Conservation (phyloP, 2,329 filamentous ascomycete species). For the Xylaria sp. region DNA sequence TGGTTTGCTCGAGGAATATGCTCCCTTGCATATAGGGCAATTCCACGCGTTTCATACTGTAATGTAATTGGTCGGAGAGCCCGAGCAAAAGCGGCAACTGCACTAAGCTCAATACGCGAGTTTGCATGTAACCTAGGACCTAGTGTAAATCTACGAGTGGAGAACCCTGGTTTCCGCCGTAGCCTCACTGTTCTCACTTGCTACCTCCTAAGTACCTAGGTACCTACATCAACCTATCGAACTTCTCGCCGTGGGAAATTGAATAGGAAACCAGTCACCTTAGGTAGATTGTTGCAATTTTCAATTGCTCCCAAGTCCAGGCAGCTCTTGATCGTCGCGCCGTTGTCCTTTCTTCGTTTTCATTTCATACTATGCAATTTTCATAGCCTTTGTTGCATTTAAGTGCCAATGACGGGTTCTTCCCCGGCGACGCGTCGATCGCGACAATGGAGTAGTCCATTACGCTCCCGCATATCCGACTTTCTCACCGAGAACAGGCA, state of each 20-base stretch:
- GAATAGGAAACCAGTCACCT: background rate
- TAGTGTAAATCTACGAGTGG: too few relatives aligned
- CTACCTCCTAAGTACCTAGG: background rate
- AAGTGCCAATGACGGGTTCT: conserved; percentile 56
- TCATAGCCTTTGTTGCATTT: conserved; percentile 35
- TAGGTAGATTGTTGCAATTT: background rate
- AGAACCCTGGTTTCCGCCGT: too few relatives aligned
- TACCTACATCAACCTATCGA: background rate
- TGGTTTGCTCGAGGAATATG: too few relatives aligned
- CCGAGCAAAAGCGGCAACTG: too few relatives aligned
- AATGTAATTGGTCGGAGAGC: too few relatives aligned
- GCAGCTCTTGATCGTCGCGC: background rate
- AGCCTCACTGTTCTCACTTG: too few relatives aligned
- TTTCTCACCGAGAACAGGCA: conserved; percentile 73
- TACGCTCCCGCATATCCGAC: conserved; percentile 63
- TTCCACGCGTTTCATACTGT: too few relatives aligned
- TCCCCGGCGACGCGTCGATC: conserved; percentile 53
- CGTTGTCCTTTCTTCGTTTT: background rate
- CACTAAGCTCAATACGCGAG: too few relatives aligned
- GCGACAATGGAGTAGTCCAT: conserved; percentile 56
- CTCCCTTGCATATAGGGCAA: too few relatives aligned
- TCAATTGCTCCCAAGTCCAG: conserved; percentile 15
- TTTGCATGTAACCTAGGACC: too few relatives aligned
- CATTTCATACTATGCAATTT: conserved; percentile 33
- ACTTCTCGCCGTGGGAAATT: background rate